These are phyloP conservation scores for Hygrocybe punicea DNA, from an alignment of 768 basidiomycete species.

Conservation along the genomic window DNA sequence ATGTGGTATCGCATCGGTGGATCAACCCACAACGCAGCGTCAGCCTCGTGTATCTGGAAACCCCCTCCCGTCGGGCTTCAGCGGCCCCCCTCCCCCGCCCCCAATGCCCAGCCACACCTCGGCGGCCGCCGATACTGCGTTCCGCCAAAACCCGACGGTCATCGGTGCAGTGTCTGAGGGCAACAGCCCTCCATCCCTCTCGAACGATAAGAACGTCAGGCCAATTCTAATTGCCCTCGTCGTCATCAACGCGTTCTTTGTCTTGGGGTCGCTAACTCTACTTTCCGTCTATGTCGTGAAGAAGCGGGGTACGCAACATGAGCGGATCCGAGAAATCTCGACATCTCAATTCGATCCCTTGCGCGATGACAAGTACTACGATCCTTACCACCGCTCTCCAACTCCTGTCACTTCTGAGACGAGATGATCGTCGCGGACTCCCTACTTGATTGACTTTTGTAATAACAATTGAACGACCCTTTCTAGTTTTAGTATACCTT, in stretches of 20 bases:
- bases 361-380: constrained; percentile 1
- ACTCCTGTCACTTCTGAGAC: not conserved
- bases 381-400: not conserved
- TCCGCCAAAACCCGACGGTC: too few relatives aligned
- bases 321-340: not conserved
- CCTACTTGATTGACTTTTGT: too few relatives aligned
- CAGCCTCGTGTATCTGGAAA: constrained; percentile 7
- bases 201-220: too few relatives aligned
- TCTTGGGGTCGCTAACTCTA: too few relatives aligned
- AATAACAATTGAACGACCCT: too few relatives aligned
- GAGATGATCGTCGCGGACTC: too few relatives aligned
- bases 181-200: too few relatives aligned
- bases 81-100: not conserved
- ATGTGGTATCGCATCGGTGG: constrained; percentile 15
- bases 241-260: too few relatives aligned
- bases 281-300: too few relatives aligned
- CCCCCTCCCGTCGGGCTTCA: constrained; percentile 11
- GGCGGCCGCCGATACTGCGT: not conserved
- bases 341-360: not conserved
- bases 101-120: not conserved
- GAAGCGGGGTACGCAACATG: not conserved
- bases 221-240: too few relatives aligned
- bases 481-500: too few relatives aligned
- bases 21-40: constrained; percentile 10
- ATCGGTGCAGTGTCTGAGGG: too few relatives aligned